A percentile compares a stretch with the other conserved stretches of the same genome.
phyloP scores from a whole-genome alignment of 139 green algal species.

The Coelastrella sp. region DNA sequence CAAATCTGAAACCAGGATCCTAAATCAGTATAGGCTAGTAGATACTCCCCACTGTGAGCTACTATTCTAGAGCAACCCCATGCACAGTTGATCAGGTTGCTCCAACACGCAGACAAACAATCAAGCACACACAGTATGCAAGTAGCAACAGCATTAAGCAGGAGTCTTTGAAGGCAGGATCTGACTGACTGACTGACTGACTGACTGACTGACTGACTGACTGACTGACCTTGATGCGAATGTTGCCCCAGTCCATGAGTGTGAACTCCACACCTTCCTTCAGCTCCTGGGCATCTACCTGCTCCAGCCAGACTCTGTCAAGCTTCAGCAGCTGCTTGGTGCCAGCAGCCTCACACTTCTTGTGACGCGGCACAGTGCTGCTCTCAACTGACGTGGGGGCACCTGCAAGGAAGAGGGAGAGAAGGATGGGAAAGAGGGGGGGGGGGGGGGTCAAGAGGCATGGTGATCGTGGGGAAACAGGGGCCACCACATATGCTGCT shows the following conservation, averaged over 20 bases:
- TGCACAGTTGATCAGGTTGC: too few relatives aligned
- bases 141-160: not conserved
- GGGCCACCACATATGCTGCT: too few relatives aligned
- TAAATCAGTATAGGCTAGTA: too few relatives aligned
- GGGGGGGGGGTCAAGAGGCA: too few relatives aligned
- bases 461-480: too few relatives aligned
- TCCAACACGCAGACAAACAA: not conserved
- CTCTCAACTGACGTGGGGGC: not conserved
- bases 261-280: slow-evolving; percentile 92
- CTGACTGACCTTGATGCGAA: slow-evolving; percentile 73
- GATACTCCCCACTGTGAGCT: too few relatives aligned
- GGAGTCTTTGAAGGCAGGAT: not conserved
- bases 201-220: not conserved
- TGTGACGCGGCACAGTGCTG: slow-evolving; percentile 80
- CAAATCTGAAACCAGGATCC: too few relatives aligned
- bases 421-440: too few relatives aligned
- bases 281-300: slow-evolving; percentile 84
- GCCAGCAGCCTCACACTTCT: slow-evolving; percentile 76
- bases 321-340: slow-evolving; percentile 45
- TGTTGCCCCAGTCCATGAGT: slow-evolving; percentile 99
- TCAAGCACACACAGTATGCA: not conserved
- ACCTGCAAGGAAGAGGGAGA: not conserved
- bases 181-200: not conserved
- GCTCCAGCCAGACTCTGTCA: slow-evolving; percentile 82
- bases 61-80: too few relatives aligned